Conservation (phyloP, 768 basidiomycete species). For the Rhizopogon vesiculosus region DNA sequence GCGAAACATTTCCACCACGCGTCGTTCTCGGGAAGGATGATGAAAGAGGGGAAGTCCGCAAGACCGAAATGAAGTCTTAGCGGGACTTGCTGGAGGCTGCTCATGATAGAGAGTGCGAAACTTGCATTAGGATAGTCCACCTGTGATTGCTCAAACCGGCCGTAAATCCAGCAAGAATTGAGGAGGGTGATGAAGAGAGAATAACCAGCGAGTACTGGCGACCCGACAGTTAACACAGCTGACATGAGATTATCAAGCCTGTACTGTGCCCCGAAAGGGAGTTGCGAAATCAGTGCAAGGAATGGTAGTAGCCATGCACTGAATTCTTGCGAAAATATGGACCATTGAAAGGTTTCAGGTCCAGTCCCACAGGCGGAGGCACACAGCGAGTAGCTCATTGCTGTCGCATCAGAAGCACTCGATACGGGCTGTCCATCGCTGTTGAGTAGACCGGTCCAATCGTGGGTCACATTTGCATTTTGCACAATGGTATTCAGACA, state of each 20-base stretch:
- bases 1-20: constrained; percentile 30
- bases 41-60: constrained; percentile 27
- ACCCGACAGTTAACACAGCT: constrained; percentile 38
- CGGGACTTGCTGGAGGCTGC: constrained; percentile 34
- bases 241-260: constrained; percentile 38
- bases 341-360: constrained; percentile 12
- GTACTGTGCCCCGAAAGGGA: constrained; percentile 38
- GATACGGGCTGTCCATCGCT: background rate
- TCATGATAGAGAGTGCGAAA: constrained; percentile 18
- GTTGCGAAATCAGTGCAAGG: constrained; percentile 42
- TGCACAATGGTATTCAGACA: constrained; percentile 10
- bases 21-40: constrained; percentile 32
- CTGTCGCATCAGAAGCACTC: constrained; percentile 1
- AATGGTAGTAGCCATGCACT: constrained; percentile 43
- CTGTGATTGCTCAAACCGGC: too few relatives aligned
- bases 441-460: constrained; percentile 1
- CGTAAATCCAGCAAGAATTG: too few relatives aligned
- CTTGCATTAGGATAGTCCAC: too few relatives aligned
- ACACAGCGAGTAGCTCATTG: constrained; percentile 9
- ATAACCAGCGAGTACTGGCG: constrained; percentile 40
- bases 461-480: background rate
- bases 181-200: constrained; percentile 23
- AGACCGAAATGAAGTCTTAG: constrained; percentile 15
- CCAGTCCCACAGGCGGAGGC: constrained; percentile 4
- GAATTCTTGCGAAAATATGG: constrained; percentile 28